Evolutionary conservation across 441 rosid genomes (phyloP), one percentile per base, ranked within the genome.

Genomic region (Biscutella auriculata): DNA sequence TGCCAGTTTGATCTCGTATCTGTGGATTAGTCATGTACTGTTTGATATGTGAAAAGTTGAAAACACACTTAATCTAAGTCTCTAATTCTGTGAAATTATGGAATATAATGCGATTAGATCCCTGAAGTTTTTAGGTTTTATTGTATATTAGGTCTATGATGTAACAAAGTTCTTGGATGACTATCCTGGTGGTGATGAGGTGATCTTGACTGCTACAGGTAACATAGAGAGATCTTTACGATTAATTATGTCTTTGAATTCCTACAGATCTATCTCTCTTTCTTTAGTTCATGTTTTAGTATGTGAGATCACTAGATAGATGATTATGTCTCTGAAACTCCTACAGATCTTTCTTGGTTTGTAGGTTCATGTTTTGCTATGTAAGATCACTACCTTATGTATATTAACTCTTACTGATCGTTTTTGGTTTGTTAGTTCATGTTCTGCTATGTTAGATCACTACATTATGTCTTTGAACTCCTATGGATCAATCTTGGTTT

Each of bases 141-240:
- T 19, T 19, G 23, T 19, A 19, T 19, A 19, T 19, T 19, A 19
- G 98, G 95, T 92, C 6, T 92, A 75, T 42, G 78, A 92, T 68
- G 97, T 92, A 73, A 92, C 98, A 16, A 86, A 85, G 62, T 92
- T 92, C 74, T 71, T 92, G 87, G 96, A 88, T 4, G 97, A 92
- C 64, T 97, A 88, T 78, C 98, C 98, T 40, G 97, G 97, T 64
- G 98, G 98, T 8, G 97, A 92, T 17, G 97, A 92, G 50, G 96
- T 88, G 30, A 79, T 92, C 73, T 75, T 92, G 69, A 74, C 88
- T 9, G 74, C 95, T 33, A 88, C 94, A 60, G 98, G 97, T 85
- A 73, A 27, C 23, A 19, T 19, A 19, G 23, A 19, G 23, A 19
- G 23, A 19, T 19, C 23, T 19, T 19, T 19, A 19, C 2, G 23